A percentile compares a stretch with the other conserved stretches of the same genome.
These are phyloP conservation scores for Microsporum audouinii DNA, from an alignment of 2,329 filamentous ascomycete species.

Conservation along the genomic window DNA sequence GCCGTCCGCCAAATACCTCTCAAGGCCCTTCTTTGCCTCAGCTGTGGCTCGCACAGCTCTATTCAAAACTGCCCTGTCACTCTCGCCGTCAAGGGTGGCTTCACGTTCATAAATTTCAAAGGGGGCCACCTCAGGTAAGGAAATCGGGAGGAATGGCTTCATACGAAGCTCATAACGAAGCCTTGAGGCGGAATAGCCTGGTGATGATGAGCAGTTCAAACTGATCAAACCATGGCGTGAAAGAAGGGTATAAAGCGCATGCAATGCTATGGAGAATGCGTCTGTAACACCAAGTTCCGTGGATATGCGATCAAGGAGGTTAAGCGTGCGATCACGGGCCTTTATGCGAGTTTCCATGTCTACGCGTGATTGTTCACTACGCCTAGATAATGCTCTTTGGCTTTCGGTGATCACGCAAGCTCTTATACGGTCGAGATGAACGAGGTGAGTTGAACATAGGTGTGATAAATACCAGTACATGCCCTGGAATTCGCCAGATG, in stretches of 20 bases:
- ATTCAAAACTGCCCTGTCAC: conserved; percentile 30
- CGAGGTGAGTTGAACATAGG: conserved; percentile 54
- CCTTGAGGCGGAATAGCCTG: conserved; percentile 55
- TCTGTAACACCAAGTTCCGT: conserved; percentile 54
- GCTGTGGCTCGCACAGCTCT: conserved; percentile 30
- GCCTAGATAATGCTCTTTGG: conserved; percentile 18
- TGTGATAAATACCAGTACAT: conserved; percentile 90
- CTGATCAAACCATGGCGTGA: conserved; percentile 43
- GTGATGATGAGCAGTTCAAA: conserved; percentile 40
- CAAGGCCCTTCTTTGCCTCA: conserved; percentile 35
- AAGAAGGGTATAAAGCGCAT: conserved; percentile 55
- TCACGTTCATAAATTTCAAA: conserved; percentile 49
- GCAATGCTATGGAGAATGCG: conserved; percentile 41
- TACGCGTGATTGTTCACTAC: conserved; percentile 9
- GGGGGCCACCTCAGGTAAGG: conserved; percentile 54
- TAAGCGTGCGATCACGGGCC: conserved; percentile 30
- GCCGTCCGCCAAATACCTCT: conserved; percentile 30
- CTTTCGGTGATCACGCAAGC: conserved; percentile 43
- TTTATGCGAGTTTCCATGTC: conserved; percentile 20
- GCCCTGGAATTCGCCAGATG: conserved; percentile 66
- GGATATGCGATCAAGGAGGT: conserved; percentile 49
- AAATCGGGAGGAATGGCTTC: conserved; percentile 64
- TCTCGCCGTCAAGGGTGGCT: conserved; percentile 33
- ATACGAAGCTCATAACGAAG: conserved; percentile 74
- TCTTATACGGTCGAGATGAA: conserved; percentile 63